Evolutionary conservation across 108 stramenopile genomes (phyloP).

Genomic region (Cyclotella cryptica): DNA sequence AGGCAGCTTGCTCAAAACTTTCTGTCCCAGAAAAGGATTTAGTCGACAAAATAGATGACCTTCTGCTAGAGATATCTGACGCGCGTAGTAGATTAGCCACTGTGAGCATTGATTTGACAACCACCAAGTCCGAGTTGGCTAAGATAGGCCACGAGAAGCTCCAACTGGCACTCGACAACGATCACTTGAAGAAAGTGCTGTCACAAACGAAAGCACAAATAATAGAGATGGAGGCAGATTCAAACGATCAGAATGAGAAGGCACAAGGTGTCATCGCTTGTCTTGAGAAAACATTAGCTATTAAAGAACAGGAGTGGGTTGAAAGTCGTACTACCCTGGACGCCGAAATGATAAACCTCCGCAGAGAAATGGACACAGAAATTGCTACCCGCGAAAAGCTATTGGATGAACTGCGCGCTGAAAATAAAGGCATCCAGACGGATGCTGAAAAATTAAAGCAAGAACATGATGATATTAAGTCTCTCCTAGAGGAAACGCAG

Average conservation of each 20-base stretch:
- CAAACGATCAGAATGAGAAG: conserved; percentile 8
- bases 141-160: conserved; percentile 32
- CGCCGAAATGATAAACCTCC: neutral
- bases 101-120: conserved; percentile 23
- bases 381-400: conserved; percentile 10
- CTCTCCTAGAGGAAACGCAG: conserved; percentile 13
- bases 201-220: conserved; percentile 16
- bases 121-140: conserved; percentile 15
- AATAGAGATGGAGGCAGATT: conserved; percentile 6
- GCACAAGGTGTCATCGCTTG: conserved; percentile 4
- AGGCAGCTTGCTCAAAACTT: conserved; percentile 32
- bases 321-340: neutral
- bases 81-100: conserved; percentile 25
- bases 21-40: conserved; percentile 22
- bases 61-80: conserved; percentile 31
- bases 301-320: conserved; percentile 10
- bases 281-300: conserved; percentile 14
- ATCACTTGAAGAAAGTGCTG: conserved; percentile 14
- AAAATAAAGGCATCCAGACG: neutral
- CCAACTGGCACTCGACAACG: conserved; percentile 18
- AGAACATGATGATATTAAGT: conserved; percentile 9
- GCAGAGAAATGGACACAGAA: conserved; percentile 1
- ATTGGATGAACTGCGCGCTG: conserved; percentile 11
- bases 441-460: conserved; percentile 9
- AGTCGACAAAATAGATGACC: conserved; percentile 36